Evolutionary conservation across 2,329 filamentous ascomycete genomes (phyloP), one percentile per base, ranked within the genome.

Genomic region (Sclerotinia sclerotiorum): DNA sequence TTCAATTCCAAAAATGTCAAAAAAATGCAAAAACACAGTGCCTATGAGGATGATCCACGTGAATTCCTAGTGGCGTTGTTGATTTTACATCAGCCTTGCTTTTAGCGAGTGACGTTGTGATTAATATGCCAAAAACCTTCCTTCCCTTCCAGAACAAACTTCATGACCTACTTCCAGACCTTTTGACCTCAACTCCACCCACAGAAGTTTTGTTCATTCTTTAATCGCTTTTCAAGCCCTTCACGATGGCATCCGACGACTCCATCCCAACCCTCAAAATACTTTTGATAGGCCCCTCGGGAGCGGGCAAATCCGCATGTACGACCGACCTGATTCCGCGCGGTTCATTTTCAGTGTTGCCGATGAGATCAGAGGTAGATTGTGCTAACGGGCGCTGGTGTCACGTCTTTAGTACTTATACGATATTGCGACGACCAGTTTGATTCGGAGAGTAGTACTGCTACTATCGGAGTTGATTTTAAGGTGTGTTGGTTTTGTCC

Each of bases 381-480:
- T 63, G 27, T 67, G 65, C 57, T 63, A 54, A 67, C n/a, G 13
- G 8, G 48, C 3, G 19, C 24, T 39, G 21, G 27, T 19, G 17
- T 58, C 61, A 52, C 42, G 57, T 61, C 57, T 61, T 57, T 72
- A 85, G 84, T 86, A 70, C 78, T 86, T 58, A 81, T 84, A 69
- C 79, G 84, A 73, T 87, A 86, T 72, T 85, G 83, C 75, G 84
- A 86, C 70, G 83, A 86, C 74, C 83, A 85, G 72, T 87, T 85
- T 72, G 84, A 87, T 69, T 81, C 83, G 6, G 84, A 86, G 73
- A 81, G 80, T 48, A 82, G 83, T 5, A 82, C 84, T 8, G 84
- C 84, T 7, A 86, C 84, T 3, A 86, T 86, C 71, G 84, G 84
- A 42, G 84, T 86, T 69, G 84, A 87, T 73, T 86, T 84, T 76